Base-by-base conservation (phyloP, 2,329 filamentous ascomycete genomes). In the Colletotrichum trifolii region DNA sequence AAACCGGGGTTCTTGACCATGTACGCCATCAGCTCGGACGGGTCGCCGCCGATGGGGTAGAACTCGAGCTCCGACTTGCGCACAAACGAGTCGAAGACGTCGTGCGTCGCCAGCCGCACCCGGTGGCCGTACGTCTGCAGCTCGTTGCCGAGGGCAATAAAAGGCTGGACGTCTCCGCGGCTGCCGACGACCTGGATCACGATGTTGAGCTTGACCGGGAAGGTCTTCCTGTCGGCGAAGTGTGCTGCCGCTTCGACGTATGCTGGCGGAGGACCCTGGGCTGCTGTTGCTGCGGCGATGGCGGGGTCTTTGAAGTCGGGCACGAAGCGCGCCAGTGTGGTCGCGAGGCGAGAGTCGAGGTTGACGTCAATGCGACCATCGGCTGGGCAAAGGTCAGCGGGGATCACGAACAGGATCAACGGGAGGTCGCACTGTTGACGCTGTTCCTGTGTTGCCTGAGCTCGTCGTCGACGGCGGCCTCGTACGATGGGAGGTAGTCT, bases 141-240 rank as follows among this genome's bases (percentile, higher is more conserved):
- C 11, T 81, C 79, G 40, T 79, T 81, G 0, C 84, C 85, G 0
- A 87, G 72, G 0, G 84, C 83, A 52, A 87, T 72, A 57, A 87
- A 87, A 0, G 85, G 85, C 62, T 87, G 85, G 0, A 87, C 83
- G 70, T 87, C 85, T 8, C 85, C 85, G 46, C 82, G 76, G 6
- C 76, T 79, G 12, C 82, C 82, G 1, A 87, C 84, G 2, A 86
- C 82, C 60, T 86, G 84, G 55, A 87, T 85, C 5, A 86, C 83
- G 47, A 86, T 81, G 58, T 86, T 86, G 25, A 85, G 72, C 15
- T 56, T 65, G 10, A 61, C 56, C 2, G 56, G 50, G 4, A 62
- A 54, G 6, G 46, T 57, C 12, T 60, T 60, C 38, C 40, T 47
- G 43, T 65, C 45, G 5, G 55, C 60, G 43, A 64, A 64, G 0